These are phyloP conservation scores for Eucalyptus shirleyi DNA, from an alignment of 345 rosid species.

Conservation along the genomic window DNA sequence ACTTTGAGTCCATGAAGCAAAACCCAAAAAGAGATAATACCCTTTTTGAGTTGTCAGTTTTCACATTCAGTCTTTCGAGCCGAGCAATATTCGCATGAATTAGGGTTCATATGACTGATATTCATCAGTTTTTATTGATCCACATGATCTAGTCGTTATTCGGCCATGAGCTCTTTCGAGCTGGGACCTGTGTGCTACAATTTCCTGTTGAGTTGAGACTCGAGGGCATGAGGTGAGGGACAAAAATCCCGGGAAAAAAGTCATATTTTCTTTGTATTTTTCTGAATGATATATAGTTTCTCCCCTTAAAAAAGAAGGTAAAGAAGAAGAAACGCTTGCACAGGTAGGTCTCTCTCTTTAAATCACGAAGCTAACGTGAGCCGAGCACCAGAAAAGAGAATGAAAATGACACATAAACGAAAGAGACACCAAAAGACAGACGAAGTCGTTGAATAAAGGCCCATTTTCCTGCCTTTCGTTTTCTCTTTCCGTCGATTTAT, in stretches of 20 bases:
- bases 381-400: not conserved
- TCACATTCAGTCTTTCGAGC: not conserved
- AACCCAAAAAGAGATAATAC: not conserved
- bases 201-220: not conserved
- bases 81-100: not conserved
- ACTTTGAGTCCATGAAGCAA: not conserved
- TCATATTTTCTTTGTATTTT: not conserved
- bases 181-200: not conserved
- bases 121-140: not conserved
- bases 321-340: not conserved
- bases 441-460: not conserved
- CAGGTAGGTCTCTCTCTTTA: not conserved
- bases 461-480: not conserved
- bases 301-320: not conserved
- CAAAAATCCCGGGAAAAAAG: not conserved
- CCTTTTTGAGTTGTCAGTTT: not conserved
- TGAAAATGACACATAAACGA: not conserved
- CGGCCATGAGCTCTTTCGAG: not conserved
- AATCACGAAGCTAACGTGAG: constrained; percentile 64
- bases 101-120: not conserved
- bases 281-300: not conserved
- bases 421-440: not conserved
- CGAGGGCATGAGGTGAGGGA: not conserved
- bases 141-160: not conserved
- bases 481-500: not conserved